A percentile compares a stretch with the other conserved stretches of the same genome.
Conservation (phyloP, 2,329 filamentous ascomycete genomes). For the Claviceps africana region DNA sequence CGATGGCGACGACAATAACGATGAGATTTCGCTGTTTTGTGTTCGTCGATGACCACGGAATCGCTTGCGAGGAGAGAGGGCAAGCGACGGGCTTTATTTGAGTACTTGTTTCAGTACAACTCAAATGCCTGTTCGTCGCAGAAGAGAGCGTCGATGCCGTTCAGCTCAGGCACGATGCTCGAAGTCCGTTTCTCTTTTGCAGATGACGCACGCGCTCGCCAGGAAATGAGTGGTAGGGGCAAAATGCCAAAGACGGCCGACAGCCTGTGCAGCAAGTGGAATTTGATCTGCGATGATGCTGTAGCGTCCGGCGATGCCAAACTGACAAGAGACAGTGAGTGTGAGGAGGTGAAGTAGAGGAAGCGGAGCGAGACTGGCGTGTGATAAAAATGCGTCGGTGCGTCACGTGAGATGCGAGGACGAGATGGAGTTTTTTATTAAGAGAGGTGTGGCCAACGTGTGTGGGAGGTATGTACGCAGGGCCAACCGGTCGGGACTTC, state of each 20-base stretch:
- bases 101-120: slow-evolving; percentile 30
- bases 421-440: slow-evolving; percentile 20
- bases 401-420: slow-evolving; percentile 16
- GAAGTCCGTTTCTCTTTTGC: slow-evolving; percentile 8
- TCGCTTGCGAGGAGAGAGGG: slow-evolving; percentile 18
- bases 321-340: slow-evolving; percentile 7
- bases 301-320: slow-evolving; percentile 10
- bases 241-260: slow-evolving; percentile 4
- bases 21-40: slow-evolving; percentile 20
- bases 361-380: slow-evolving; percentile 10
- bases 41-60: slow-evolving; percentile 21
- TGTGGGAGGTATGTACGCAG: slow-evolving; percentile 35
- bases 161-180: slow-evolving; percentile 7
- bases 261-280: slow-evolving; percentile 4
- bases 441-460: slow-evolving; percentile 29
- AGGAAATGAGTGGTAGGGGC: slow-evolving; percentile 3
- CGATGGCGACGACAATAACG: slow-evolving; percentile 19
- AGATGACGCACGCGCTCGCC: slow-evolving; percentile 5
- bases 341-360: slow-evolving; percentile 4
- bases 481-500: slow-evolving; percentile 42
- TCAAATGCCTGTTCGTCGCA: slow-evolving; percentile 16
- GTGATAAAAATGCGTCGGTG: slow-evolving; percentile 15
- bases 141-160: slow-evolving; percentile 14
- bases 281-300: slow-evolving; percentile 6
- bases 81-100: slow-evolving; percentile 16